phyloP scores from a whole-genome alignment of 2,329 filamentous ascomycete species.

The Colletotrichum sp. region DNA sequence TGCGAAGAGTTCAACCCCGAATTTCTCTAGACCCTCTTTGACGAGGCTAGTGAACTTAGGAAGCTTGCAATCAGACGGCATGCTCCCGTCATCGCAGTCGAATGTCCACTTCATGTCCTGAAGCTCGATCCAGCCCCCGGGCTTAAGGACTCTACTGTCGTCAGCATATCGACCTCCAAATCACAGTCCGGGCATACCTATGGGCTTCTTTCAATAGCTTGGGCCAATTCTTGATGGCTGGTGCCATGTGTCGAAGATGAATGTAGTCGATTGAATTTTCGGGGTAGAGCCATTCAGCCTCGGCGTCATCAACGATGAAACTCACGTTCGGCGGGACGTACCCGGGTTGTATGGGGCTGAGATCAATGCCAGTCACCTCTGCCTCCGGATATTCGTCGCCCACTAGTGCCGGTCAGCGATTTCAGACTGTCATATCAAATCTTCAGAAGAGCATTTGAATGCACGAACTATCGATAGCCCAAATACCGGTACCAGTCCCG shows the following conservation, averaged over 20 bases:
- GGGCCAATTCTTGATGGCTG: background rate
- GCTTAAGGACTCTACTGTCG: slow-evolving; percentile 32
- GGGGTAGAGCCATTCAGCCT: slow-evolving; percentile 41
- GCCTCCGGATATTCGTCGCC: slow-evolving; percentile 24
- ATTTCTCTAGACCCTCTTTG: slow-evolving; percentile 58
- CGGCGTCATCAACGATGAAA: slow-evolving; percentile 50
- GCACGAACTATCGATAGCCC: slow-evolving; percentile 56
- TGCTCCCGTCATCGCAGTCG: slow-evolving; percentile 45
- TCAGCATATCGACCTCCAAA: background rate
- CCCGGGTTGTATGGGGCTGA: slow-evolving; percentile 9
- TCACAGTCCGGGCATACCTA: background rate
- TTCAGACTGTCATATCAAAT: background rate
- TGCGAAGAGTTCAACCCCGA: slow-evolving; percentile 51
- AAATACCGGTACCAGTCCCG: slow-evolving; percentile 50
- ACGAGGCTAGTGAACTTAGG: slow-evolving; percentile 42
- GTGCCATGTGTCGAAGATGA: slow-evolving; percentile 20
- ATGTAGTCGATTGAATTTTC: slow-evolving; percentile 49
- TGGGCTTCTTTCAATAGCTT: background rate
- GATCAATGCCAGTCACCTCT: background rate
- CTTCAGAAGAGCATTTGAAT: background rate
- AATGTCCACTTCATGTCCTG: slow-evolving; percentile 45
- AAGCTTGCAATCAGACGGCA: slow-evolving; percentile 26
- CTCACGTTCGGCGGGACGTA: slow-evolving; percentile 51
- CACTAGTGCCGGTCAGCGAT: slow-evolving; percentile 20
- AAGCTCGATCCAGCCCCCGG: slow-evolving; percentile 49